Percentiles rank a stretch among this genome's conserved stretches.
Evolutionary conservation across 345 rosid species (phyloP).

Genomic region (Eucalyptus cloeziana): DNA sequence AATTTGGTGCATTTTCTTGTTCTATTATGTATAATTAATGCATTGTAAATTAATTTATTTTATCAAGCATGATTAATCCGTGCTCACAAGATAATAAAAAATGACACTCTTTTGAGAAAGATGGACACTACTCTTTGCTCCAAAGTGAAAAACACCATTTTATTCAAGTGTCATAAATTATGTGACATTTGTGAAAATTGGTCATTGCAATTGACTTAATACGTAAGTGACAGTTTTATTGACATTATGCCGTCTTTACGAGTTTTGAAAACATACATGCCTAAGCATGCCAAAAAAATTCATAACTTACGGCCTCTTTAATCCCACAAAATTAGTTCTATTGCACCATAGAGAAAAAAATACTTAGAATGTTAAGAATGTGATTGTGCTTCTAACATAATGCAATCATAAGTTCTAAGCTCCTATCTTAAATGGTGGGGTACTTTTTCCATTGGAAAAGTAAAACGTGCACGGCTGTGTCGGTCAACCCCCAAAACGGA

Average conservation of each 20-base stretch:
- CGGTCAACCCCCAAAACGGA: background rate
- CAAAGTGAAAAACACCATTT: background rate
- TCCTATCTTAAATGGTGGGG: background rate
- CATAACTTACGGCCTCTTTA: background rate
- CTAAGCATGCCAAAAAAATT: background rate
- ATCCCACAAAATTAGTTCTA: background rate
- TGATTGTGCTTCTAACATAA: background rate
- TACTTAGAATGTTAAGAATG: background rate
- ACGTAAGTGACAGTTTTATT: background rate
- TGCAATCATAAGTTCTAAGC: background rate
- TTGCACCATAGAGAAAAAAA: background rate
- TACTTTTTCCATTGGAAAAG: background rate
- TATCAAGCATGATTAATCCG: background rate
- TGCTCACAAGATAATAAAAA: background rate
- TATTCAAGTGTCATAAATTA: background rate
- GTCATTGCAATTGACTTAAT: background rate
- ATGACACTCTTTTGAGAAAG: background rate
- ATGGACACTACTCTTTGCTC: background rate
- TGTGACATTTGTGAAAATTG: background rate
- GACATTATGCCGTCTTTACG: background rate
- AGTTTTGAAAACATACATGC: background rate
- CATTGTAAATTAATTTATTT: background rate
- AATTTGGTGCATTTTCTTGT: background rate
- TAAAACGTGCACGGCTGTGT: background rate
- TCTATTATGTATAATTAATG: too few relatives aligned